Base-by-base conservation (phyloP, 345 rosid genomes). In the Populus deltoides region DNA sequence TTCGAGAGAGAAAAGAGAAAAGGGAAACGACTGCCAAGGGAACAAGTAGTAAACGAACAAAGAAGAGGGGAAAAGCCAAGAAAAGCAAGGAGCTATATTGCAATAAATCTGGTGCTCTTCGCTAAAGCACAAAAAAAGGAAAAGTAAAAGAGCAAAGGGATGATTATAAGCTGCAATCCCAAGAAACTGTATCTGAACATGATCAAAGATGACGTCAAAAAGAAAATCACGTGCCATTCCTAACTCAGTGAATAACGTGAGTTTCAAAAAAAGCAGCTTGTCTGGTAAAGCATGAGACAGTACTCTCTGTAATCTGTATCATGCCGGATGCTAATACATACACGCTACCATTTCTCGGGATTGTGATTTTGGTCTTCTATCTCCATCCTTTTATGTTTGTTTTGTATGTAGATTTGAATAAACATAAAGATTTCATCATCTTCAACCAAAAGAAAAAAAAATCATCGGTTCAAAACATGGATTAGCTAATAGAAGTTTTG, bases 241-340 rank as follows among this genome's bases (percentile, higher is more conserved):
- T 11, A 18, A 24, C 65, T 66, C 78, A 35, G 57, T 68, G 41
- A 76, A 31, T 15, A 49, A 39, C 22, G 12, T 51, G 72, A 75
- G 74, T 6, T 79, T 75, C 68, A 10, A 77, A 61, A 70, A 78
- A 72, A 69, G 49, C 55, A 67, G 43, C 39, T 12, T 88, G 91
- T 86, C 85, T 45, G 87, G 79, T 81, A 86, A 89, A 90, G 92
- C 82, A 79, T 8, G 83, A 73, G 95, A 88, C 98, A 91, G 86
- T 86, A 86, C n/a, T n/a, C n/a, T n/a, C n/a, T n/a, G n/a, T n/a
- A n/a, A n/a, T 87, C 96, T 88, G 90, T 75, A 86, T 91, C 91
- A 81, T 89, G 88, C 90, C 94, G 88, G 88, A 77, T 75, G 16
- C 72, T 59, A 31, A 25, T 36, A 61, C 22, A 29, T 51, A 27